These are phyloP conservation scores for Aspergillus ruber DNA, from an alignment of 2,329 filamentous ascomycete species.

Conservation along the genomic window DNA sequence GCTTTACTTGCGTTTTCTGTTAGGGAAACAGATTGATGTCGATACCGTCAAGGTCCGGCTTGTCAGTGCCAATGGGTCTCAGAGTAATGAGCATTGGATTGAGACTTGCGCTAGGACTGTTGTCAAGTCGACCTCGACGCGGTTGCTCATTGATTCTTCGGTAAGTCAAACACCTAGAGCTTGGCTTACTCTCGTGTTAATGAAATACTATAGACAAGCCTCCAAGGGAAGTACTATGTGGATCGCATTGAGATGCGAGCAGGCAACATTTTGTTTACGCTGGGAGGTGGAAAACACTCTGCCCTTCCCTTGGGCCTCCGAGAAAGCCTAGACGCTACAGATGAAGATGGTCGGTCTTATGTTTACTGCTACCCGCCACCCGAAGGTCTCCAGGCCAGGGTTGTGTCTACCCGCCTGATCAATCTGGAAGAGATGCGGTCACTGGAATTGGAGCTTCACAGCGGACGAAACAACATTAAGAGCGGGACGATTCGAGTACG, in stretches of 20 bases:
- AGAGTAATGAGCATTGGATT: constrained; percentile 62
- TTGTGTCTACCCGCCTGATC: constrained; percentile 62
- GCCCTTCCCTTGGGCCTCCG: constrained; percentile 30
- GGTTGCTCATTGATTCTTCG: constrained; percentile 45
- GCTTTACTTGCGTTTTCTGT: constrained; percentile 62
- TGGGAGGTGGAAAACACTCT: constrained; percentile 21
- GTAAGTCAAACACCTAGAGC: constrained; percentile 24
- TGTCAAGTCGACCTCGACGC: constrained; percentile 52
- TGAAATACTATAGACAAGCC: constrained; percentile 22
- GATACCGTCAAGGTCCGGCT: constrained; percentile 61
- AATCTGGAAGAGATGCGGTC: constrained; percentile 73
- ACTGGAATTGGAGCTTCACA: constrained; percentile 65
- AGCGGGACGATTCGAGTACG: constrained; percentile 47
- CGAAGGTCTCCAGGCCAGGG: constrained; percentile 60
- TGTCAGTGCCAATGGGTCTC: constrained; percentile 41
- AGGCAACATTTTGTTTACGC: constrained; percentile 34
- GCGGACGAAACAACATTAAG: constrained; percentile 65
- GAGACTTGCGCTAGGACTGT: constrained; percentile 42
- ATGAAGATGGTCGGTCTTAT: constrained; percentile 50
- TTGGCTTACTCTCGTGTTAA: background rate
- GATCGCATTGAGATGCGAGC: constrained; percentile 60
- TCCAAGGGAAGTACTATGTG: constrained; percentile 66
- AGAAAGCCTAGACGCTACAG: constrained; percentile 25
- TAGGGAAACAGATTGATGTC: constrained; percentile 64
- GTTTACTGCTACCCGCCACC: constrained; percentile 68